Conservation (phyloP, 208 protist genomes). For the Leptomonas seymouri region DNA sequence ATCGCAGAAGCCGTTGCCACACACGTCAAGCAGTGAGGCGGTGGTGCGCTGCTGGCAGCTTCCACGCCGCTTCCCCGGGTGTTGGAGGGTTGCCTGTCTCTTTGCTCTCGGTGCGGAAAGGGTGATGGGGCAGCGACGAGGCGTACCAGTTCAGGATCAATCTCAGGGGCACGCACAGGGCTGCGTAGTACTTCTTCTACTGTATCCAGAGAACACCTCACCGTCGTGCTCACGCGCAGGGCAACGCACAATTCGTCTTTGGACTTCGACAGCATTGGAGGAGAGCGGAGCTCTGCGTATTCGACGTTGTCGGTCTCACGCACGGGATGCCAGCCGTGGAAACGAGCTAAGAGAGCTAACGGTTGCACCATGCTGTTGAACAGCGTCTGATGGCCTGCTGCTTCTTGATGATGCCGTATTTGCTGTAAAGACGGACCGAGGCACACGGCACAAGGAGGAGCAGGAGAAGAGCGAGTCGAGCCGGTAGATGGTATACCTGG, state of each 20-base stretch:
- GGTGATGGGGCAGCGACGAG: not conserved
- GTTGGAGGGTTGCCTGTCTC: not conserved
- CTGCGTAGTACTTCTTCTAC: conserved; percentile 15
- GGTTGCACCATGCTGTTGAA: conserved; percentile 4
- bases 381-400: not conserved
- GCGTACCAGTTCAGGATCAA: conserved; percentile 27
- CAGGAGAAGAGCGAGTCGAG: not conserved
- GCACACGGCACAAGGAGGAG: not conserved
- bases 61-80: not conserved
- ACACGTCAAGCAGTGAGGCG: not conserved
- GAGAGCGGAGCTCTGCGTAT: conserved; percentile 27
- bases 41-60: not conserved
- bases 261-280: conserved; percentile 12
- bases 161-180: conserved; percentile 6
- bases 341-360: conserved; percentile 21
- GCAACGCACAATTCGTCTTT: conserved; percentile 13
- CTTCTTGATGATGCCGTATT: too few species aligned
- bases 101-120: not conserved
- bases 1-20: not conserved
- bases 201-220: conserved; percentile 23
- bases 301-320: conserved; percentile 19
- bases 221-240: conserved; percentile 31
- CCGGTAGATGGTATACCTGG: not conserved
- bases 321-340: conserved; percentile 22
- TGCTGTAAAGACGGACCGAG: not conserved